Conservation (phyloP, 805 yeast species). For the Yarrowia sp. region DNA sequence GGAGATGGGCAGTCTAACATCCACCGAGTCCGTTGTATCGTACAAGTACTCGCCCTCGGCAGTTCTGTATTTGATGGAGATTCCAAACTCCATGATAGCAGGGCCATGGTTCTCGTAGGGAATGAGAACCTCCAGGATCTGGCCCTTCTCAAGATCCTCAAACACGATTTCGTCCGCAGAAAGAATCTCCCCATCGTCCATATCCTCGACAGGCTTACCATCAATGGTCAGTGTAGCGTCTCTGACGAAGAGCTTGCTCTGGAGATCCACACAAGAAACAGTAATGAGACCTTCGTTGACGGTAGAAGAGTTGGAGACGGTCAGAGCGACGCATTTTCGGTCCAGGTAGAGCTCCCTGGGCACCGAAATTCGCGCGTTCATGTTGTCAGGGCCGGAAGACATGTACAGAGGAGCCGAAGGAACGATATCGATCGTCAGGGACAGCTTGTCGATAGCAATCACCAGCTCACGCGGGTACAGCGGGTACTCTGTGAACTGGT, state of each 20-base stretch:
- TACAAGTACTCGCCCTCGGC: constrained; percentile 30
- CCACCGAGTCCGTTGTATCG: constrained; percentile 41
- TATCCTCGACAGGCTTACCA: constrained; percentile 30
- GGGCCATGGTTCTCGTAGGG: constrained; percentile 20
- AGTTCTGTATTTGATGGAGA: constrained; percentile 35
- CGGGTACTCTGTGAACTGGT: constrained; percentile 23
- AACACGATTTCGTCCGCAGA: constrained; percentile 31
- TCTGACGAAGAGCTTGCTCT: constrained; percentile 25
- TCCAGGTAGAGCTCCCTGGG: constrained; percentile 8
- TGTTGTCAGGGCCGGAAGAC: constrained; percentile 8
- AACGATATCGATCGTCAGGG: constrained; percentile 5
- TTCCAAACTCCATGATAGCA: constrained; percentile 27
- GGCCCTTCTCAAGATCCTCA: constrained; percentile 37
- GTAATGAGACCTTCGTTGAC: constrained; percentile 24
- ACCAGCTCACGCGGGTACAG: constrained; percentile 8
- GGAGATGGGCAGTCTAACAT: constrained; percentile 58
- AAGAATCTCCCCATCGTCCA: constrained; percentile 27
- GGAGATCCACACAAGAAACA: constrained; percentile 16
- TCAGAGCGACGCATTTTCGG: constrained; percentile 3
- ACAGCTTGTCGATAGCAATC: constrained; percentile 6
- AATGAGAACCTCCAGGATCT: constrained; percentile 32
- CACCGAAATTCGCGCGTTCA: constrained; percentile 12
- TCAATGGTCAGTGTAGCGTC: constrained; percentile 31
- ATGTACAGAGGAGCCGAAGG: constrained; percentile 11
- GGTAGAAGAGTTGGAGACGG: constrained; percentile 1